Evolutionary conservation across 495 filamentous ascomycete species (phyloP).

Genomic region (Xylaria scruposa): DNA sequence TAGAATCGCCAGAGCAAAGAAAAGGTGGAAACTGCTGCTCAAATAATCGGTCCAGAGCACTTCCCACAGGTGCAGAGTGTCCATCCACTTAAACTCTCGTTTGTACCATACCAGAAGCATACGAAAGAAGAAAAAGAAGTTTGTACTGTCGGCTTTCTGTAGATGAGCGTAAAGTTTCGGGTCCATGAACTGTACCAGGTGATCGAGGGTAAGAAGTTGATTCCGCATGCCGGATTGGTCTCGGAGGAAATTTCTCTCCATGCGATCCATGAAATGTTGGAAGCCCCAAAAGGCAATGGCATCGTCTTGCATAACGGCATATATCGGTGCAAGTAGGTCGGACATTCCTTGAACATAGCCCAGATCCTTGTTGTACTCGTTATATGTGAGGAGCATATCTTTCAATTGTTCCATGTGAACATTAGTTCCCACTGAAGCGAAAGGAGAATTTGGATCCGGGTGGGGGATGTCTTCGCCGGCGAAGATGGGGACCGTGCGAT

Average conservation of each 20-base stretch:
- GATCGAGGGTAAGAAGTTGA: constrained; percentile 88
- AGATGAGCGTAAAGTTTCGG: constrained; percentile 92
- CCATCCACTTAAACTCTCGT: constrained; percentile 88
- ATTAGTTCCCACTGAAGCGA: constrained; percentile 88
- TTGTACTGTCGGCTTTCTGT: constrained; percentile 87
- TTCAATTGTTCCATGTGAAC: constrained; percentile 99
- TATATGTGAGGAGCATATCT: constrained; percentile 98
- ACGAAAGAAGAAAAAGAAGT: constrained; percentile 99
- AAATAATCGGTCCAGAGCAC: constrained; percentile 91
- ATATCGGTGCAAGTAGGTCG: constrained; percentile 93
- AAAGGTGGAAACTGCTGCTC: constrained; percentile 89
- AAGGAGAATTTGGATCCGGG: constrained; percentile 95
- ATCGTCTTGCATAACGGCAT: constrained; percentile 96
- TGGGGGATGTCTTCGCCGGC: constrained; percentile 98
- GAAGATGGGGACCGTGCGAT: constrained; percentile 90
- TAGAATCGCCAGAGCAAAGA: constrained; percentile 91
- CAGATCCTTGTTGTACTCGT: constrained; percentile 91
- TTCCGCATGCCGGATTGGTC: constrained; percentile 95
- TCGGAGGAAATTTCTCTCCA: constrained; percentile 96
- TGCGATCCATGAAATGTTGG: constrained; percentile 93
- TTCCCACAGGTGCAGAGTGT: constrained; percentile 91
- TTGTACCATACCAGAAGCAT: constrained; percentile 99
- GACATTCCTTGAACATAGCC: constrained; percentile 99
- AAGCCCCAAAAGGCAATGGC: constrained; percentile 97
- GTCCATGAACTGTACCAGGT: constrained; percentile 95